A percentile compares a stretch with the other conserved stretches of the same genome.
Conservation (phyloP, 202 grass and related monocot genomes). For the Cymbopogon flexuosus region DNA sequence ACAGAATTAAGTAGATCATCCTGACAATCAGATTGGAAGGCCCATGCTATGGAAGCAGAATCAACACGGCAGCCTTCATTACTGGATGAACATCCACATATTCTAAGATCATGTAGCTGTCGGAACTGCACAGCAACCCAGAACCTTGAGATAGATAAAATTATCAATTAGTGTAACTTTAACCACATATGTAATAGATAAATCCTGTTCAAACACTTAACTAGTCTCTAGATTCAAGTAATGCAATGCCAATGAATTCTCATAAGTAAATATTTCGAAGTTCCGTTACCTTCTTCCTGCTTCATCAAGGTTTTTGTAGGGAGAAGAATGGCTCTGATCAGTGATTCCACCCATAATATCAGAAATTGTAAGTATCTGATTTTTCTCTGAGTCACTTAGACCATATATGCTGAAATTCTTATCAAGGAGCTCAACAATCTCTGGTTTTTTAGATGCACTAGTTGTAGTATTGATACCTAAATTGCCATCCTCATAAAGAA, state of each 20-base stretch:
- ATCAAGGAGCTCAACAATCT: conserved; percentile 59
- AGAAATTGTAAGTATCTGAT: conserved; percentile 67
- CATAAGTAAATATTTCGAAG: conserved; percentile 9
- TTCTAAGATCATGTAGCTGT: conserved; percentile 44
- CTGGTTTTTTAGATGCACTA: conserved; percentile 38
- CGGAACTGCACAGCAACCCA: conserved; percentile 86
- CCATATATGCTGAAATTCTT: conserved; percentile 37
- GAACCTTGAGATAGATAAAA: conserved; percentile 76
- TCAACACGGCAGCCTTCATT: conserved; percentile 31
- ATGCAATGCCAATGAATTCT: conserved; percentile 12
- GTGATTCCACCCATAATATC: conserved; percentile 81
- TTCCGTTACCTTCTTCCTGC: conserved; percentile 66
- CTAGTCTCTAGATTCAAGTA: conserved; percentile 22
- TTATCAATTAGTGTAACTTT: conserved; percentile 27
- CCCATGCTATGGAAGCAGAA: conserved; percentile 79
- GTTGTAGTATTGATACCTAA: conserved; percentile 34
- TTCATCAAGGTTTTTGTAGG: conserved; percentile 86
- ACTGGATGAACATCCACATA: conserved; percentile 29
- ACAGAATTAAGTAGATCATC: conserved; percentile 91
- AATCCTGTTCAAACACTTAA: conserved; percentile 6
- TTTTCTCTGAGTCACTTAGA: conserved; percentile 57
- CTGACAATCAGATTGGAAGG: conserved; percentile 91
- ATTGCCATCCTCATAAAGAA: conserved; percentile 37
- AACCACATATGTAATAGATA: conserved; percentile 18
- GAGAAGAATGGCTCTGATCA: conserved; percentile 62